Evolutionary conservation across 352 stramenopile species (phyloP).

Genomic region (Phytophthora pinifolia): DNA sequence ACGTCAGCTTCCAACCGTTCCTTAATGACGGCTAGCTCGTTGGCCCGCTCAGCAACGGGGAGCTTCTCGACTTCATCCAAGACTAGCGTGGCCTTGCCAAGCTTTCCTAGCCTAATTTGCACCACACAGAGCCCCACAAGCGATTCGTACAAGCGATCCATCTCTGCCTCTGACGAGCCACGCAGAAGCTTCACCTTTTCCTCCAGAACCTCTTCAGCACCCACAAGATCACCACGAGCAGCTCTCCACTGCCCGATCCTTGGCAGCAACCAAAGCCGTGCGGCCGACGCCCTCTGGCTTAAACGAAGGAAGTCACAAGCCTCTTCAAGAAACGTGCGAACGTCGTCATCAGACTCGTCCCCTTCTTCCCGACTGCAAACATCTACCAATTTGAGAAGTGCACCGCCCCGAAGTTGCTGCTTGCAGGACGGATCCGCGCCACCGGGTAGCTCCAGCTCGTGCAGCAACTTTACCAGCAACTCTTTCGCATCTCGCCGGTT

Average conservation of each 20-base stretch:
- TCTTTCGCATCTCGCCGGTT: constrained; percentile 19
- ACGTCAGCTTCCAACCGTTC: constrained; percentile 31
- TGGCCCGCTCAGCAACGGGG: constrained; percentile 25
- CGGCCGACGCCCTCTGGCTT: constrained; percentile 3
- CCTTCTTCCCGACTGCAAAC: constrained; percentile 24
- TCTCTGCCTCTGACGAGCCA: constrained; percentile 6
- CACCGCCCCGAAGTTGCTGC: constrained; percentile 20
- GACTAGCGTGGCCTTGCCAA: constrained; percentile 28
- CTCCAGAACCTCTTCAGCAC: constrained; percentile 36
- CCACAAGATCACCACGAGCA: constrained; percentile 23
- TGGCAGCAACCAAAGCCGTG: constrained; percentile 26
- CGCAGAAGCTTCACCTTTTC: constrained; percentile 32
- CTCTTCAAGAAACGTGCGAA: constrained; percentile 31
- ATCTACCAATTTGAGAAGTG: constrained; percentile 30
- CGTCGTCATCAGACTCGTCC: constrained; percentile 30
- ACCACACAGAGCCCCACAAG: constrained; percentile 63
- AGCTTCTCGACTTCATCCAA: constrained; percentile 51
- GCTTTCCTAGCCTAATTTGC: constrained; percentile 44
- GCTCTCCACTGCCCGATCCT: constrained; percentile 37
- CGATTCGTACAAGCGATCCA: constrained; percentile 40
- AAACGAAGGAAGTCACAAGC: constrained; percentile 26
- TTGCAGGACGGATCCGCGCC: constrained; percentile 24
- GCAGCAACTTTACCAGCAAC: constrained; percentile 35
- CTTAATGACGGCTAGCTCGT: constrained; percentile 45
- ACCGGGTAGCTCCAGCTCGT: constrained; percentile 21